phyloP scores from a whole-genome alignment of 805 yeast species.

The Metschnikowia cubensis region DNA sequence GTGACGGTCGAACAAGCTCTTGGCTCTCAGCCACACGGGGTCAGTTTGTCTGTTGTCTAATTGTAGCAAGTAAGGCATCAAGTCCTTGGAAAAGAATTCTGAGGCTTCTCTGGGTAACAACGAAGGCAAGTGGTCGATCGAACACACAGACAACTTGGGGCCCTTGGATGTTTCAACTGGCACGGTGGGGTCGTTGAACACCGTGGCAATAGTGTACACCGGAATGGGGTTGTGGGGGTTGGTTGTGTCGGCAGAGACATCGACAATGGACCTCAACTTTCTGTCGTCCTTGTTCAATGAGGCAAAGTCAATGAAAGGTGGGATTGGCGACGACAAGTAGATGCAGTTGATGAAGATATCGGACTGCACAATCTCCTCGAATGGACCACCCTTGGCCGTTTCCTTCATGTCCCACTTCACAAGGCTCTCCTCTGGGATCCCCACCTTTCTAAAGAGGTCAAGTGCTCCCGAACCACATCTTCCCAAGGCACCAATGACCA shows the following conservation, averaged over 20 bases:
- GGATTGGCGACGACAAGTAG: constrained; percentile 86
- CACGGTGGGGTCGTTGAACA: constrained; percentile 88
- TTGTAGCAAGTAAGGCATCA: constrained; percentile 83
- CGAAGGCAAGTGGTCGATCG: constrained; percentile 95
- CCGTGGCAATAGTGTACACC: constrained; percentile 85
- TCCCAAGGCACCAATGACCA: constrained; percentile 96
- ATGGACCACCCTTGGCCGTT: constrained; percentile 96
- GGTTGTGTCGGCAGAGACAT: constrained; percentile 97
- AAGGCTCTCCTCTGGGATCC: constrained; percentile 81
- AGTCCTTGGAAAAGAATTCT: constrained; percentile 81
- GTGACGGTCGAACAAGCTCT: constrained; percentile 76
- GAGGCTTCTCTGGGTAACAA: constrained; percentile 96
- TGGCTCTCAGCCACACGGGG: constrained; percentile 91
- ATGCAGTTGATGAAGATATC: constrained; percentile 96
- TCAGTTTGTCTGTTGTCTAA: constrained; percentile 78
- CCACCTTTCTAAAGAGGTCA: constrained; percentile 74
- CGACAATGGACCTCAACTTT: constrained; percentile 87
- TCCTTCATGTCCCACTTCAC: constrained; percentile 96
- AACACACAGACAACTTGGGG: constrained; percentile 84
- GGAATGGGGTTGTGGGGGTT: constrained; percentile 98
- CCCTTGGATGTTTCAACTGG: constrained; percentile 73
- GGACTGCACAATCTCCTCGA: constrained; percentile 79
- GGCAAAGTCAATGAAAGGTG: constrained; percentile 79
- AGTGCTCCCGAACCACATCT: constrained; percentile 98
- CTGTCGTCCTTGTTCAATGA: constrained; percentile 63